Base-by-base conservation (phyloP, 2,329 filamentous ascomycete genomes). In the Elsinoe batatas region DNA sequence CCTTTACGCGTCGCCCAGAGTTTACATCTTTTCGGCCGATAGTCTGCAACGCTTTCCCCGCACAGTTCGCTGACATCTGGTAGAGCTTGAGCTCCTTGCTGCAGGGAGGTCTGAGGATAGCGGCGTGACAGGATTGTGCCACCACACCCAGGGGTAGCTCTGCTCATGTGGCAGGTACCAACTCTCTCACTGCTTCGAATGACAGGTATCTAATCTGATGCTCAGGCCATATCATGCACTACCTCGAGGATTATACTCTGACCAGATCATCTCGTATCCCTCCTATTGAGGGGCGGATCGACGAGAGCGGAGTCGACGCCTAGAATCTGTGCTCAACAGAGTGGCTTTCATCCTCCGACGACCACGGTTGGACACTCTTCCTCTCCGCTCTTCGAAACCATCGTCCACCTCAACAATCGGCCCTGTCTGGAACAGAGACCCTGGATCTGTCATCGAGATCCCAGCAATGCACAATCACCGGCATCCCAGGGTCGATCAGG, bases 371-470 rank as follows among this genome's bases (percentile, higher is more conserved):
- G 13, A 33, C 44, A 30, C 30, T 17, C 26, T 26, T 49, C 15
- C 15, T 33, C 12, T 35, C 13, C 20, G 15, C 26, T 13, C 17
- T 17, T n/a, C 20, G 26, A 49, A 12, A 30, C n/a, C 22, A 17
- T 30, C 17, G 12, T 35, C 17, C 44, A 33, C 12, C 44, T 15
- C 26, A 22, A 33, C 33, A 22, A 49, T 44, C 18, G 40, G 18
- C 18, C 26, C 8, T 18, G 22, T 49, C 44, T 49, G 33, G 44
- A 35, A 33, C 44, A 49, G 10, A 49, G 44, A 49, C 44, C 44
- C 44, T 35, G 20, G 44, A 49, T 49, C 26, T 49, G 32, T 35
- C 44, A 35, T 49, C 44, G 26, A 17, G 44, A 49, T 49, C 44
- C 40, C 20, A 30, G 4, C 18, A 33, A 49, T 49, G 44, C 44